Evolutionary conservation across 2,329 filamentous ascomycete genomes (phyloP).

Genomic region (Colletotrichum agaves): DNA sequence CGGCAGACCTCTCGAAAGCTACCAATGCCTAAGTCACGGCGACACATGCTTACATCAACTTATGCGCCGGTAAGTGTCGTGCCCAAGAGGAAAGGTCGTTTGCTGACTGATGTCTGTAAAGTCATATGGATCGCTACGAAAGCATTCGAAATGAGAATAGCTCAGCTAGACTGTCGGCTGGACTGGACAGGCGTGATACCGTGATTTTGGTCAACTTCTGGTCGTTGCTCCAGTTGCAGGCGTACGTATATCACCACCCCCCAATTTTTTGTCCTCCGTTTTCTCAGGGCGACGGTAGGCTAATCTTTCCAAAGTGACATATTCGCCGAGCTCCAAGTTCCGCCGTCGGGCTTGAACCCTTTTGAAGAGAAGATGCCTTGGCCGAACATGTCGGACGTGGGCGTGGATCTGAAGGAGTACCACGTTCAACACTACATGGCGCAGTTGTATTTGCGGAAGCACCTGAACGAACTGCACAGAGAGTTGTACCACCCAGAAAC

Average conservation of each 20-base stretch:
- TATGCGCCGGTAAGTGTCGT: slow-evolving; percentile 73
- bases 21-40: slow-evolving; percentile 67
- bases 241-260: slow-evolving; percentile 56
- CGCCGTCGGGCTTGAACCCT: slow-evolving; percentile 69
- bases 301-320: slow-evolving; percentile 73
- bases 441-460: slow-evolving; percentile 72
- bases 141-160: slow-evolving; percentile 42
- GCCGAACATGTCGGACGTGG: slow-evolving; percentile 56
- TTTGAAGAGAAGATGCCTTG: slow-evolving; percentile 74
- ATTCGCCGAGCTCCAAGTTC: slow-evolving; percentile 81
- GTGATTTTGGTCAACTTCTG: slow-evolving; percentile 83
- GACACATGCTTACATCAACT: slow-evolving; percentile 74
- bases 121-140: slow-evolving; percentile 61
- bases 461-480: slow-evolving; percentile 71
- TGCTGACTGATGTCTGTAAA: slow-evolving; percentile 40
- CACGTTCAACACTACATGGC: slow-evolving; percentile 59
- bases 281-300: not conserved
- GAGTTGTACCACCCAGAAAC: slow-evolving; percentile 58
- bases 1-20: slow-evolving; percentile 87
- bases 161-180: not conserved
- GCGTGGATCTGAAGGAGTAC: too few relatives aligned
- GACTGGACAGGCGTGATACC: slow-evolving; percentile 63
- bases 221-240: slow-evolving; percentile 94
- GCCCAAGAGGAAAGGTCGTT: too few relatives aligned
- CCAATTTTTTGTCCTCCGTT: too few relatives aligned